Percentiles rank a stretch among this genome's conserved stretches.
phyloP scores from a whole-genome alignment of 495 filamentous ascomycete species.

The Platismatia glauca region DNA sequence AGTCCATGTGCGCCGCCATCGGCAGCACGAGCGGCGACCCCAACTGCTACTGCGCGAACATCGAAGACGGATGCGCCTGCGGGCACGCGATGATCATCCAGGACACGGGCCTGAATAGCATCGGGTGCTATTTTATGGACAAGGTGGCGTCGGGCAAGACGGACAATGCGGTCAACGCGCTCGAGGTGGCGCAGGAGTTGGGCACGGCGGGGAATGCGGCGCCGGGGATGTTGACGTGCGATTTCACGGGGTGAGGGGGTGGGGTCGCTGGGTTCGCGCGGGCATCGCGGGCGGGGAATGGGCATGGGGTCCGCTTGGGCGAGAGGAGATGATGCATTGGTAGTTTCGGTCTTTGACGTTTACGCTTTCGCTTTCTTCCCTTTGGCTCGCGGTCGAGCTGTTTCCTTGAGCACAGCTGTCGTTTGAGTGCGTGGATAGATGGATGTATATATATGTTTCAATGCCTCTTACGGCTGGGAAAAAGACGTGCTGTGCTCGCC shows the following conservation, averaged over 20 bases:
- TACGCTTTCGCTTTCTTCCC: not conserved
- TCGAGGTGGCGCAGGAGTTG: not conserved
- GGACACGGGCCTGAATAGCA: not conserved
- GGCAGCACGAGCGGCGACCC: not conserved
- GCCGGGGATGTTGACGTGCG: conserved; percentile 1
- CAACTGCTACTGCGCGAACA: not conserved
- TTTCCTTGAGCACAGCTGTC: not conserved
- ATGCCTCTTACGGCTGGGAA: not conserved
- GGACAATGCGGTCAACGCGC: not conserved
- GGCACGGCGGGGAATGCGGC: not conserved
- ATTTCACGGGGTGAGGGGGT: not conserved
- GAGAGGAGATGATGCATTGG: not conserved
- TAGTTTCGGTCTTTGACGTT: not conserved
- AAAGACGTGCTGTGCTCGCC: not conserved
- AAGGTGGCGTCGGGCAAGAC: not conserved
- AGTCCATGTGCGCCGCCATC: not conserved
- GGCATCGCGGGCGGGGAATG: no score
- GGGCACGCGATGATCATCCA: not conserved
- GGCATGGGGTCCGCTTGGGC: not conserved
- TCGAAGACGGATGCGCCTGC: not conserved
- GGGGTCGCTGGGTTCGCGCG: not conserved
- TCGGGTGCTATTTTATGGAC: conserved; percentile 1
- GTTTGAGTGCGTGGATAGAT: not conserved
- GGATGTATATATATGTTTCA: not conserved
- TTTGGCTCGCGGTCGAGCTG: not conserved